Evolutionary conservation across 2,329 filamentous ascomycete genomes (phyloP).

Genomic region (Ceratocystis cubensis): DNA sequence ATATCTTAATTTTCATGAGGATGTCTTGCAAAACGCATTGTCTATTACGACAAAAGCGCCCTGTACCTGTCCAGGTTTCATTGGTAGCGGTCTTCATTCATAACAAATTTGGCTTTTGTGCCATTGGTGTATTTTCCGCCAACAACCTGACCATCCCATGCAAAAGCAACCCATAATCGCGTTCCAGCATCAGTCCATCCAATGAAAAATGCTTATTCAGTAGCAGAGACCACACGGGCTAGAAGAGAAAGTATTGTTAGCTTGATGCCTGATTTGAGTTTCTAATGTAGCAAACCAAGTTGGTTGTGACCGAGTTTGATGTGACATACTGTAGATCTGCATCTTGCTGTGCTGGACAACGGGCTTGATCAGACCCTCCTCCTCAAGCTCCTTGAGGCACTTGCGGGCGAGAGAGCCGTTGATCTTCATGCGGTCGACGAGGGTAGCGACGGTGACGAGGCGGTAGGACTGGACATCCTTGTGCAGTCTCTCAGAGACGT

Average conservation of each 20-base stretch:
- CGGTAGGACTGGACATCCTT: constrained; percentile 99
- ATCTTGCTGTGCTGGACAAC: constrained; percentile 92
- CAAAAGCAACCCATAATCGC: constrained; percentile 21
- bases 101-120: constrained; percentile 21
- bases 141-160: constrained; percentile 20
- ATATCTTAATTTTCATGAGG: constrained; percentile 8
- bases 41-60: constrained; percentile 19
- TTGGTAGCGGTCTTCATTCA: constrained; percentile 18
- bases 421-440: constrained; percentile 99
- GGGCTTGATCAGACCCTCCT: constrained; percentile 97
- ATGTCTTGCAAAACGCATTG: constrained; percentile 18
- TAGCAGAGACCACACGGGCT: constrained; percentile 21
- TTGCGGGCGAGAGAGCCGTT: constrained; percentile 91
- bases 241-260: constrained; percentile 12
- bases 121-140: constrained; percentile 21
- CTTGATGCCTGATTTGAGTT: neutral
- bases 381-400: constrained; percentile 86
- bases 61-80: constrained; percentile 16
- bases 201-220: constrained; percentile 18
- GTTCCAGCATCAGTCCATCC: constrained; percentile 19
- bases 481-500: constrained; percentile 93
- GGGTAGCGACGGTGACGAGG: constrained; percentile 94
- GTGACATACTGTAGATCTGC: constrained; percentile 79
- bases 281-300: neutral
- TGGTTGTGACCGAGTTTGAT: neutral